Evolutionary conservation across 2,329 filamentous ascomycete species (phyloP).

Genomic region (Aureobasidium leucospermi): DNA sequence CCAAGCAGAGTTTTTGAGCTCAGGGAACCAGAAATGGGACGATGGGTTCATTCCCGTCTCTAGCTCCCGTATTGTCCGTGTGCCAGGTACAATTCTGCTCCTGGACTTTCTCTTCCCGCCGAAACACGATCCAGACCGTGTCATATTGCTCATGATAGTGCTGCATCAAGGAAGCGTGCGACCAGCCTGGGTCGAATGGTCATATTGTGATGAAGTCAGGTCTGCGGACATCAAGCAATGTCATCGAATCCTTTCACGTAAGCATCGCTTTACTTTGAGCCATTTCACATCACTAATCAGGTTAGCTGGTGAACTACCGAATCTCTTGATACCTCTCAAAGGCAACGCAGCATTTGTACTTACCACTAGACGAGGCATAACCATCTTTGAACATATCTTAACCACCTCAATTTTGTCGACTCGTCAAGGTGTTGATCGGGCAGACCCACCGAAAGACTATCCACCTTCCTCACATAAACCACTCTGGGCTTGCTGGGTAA

Average conservation of each 20-base stretch:
- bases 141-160: conserved; percentile 67
- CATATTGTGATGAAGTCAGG: conserved; percentile 7
- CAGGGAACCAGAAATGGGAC: background rate
- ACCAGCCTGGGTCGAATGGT: conserved; percentile 27
- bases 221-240: background rate
- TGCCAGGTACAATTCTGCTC: conserved; percentile 71
- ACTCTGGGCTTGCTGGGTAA: conserved; percentile 74
- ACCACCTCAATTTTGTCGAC: background rate
- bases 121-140: conserved; percentile 53
- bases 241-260: conserved; percentile 3
- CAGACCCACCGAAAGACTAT: background rate
- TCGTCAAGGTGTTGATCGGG: background rate
- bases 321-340: conserved; percentile 17
- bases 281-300: background rate
- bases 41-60: conserved; percentile 45
- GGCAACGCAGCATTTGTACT: conserved; percentile 15
- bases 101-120: conserved; percentile 78
- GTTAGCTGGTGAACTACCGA: conserved; percentile 11
- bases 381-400: conserved; percentile 13
- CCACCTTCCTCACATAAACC: background rate
- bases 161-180: conserved; percentile 37
- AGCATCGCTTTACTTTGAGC: background rate
- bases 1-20: background rate
- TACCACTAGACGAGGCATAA: background rate
- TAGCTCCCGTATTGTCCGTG: conserved; percentile 37